phyloP scores from a whole-genome alignment of 1,284 basidiomycete genomes.

The Ustilago lituana region DNA sequence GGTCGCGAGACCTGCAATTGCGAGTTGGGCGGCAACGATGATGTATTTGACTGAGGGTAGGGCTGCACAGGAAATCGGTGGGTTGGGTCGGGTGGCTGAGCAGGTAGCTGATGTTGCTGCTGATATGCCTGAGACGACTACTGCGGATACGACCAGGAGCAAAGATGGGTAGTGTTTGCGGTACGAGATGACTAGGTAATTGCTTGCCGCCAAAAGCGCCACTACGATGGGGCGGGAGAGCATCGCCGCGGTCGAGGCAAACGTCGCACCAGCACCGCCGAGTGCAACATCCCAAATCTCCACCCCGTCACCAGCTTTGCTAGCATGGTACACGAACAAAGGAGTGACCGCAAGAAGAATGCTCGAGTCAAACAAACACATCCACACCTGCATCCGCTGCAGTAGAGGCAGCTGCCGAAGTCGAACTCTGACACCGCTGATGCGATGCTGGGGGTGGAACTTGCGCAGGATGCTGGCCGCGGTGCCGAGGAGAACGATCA shows the following conservation, averaged over 20 bases:
- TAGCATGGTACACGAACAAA: conserved; percentile 7
- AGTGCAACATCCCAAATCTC: conserved; percentile 17
- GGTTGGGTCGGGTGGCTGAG: neutral
- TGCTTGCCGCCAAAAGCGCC: neutral
- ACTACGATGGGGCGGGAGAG: neutral
- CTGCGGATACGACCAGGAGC: neutral
- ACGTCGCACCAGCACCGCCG: neutral
- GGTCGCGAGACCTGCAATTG: conserved; percentile 4
- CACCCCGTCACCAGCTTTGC: no score
- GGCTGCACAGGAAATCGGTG: neutral
- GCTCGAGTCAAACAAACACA: conserved; percentile 5
- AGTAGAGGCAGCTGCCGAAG: neutral
- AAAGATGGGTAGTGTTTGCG: neutral
- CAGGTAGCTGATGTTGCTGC: neutral
- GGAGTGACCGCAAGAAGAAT: conserved; percentile 11
- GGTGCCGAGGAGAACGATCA: neutral
- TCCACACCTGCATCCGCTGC: conserved; percentile 2
- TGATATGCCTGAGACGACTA: neutral
- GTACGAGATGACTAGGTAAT: neutral
- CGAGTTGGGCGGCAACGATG: conserved; percentile 1
- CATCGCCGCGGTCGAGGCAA: neutral
- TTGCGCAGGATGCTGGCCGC: neutral
- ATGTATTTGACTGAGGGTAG: conserved; percentile 1
- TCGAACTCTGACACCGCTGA: neutral
- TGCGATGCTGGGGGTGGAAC: neutral